These are phyloP conservation scores for Trebouxia sp. DNA, from an alignment of 139 green algal species.

Conservation along the genomic window DNA sequence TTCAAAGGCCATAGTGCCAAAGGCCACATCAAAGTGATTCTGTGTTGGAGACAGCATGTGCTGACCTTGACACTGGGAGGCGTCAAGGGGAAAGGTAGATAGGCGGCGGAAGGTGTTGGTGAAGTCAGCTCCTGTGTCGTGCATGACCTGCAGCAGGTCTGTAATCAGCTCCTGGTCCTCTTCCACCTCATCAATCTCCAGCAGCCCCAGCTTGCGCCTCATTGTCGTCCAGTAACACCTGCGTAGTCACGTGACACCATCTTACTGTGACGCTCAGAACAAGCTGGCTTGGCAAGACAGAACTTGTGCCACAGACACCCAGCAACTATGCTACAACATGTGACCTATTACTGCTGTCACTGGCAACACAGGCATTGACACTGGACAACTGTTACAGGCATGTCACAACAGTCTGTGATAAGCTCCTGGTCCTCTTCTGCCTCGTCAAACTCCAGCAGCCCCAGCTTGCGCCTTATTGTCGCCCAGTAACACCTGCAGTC, in stretches of 20 bases:
- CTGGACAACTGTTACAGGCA: no score
- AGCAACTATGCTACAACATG: no score
- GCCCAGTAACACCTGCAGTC: conserved; percentile 32
- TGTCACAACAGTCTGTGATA: conserved; percentile 38
- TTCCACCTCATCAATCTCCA: conserved; percentile 24
- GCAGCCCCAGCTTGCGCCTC: conserved; percentile 48
- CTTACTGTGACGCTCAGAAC: no score
- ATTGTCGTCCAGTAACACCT: conserved; percentile 36
- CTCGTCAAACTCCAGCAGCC: conserved; percentile 33
- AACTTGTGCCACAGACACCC: no score
- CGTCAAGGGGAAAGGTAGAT: conserved; percentile 32
- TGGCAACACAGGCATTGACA: no score
- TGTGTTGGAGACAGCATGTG: neutral
- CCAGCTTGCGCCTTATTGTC: conserved; percentile 48
- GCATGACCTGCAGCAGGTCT: conserved; percentile 55
- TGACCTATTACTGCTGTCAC: neutral
- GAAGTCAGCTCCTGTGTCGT: conserved; percentile 67
- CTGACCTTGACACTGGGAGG: neutral
- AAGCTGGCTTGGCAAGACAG: no score
- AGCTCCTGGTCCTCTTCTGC: conserved; percentile 34
- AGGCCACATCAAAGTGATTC: no score
- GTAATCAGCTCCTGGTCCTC: conserved; percentile 37
- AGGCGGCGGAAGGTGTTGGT: conserved; percentile 81
- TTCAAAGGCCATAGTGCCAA: no score
- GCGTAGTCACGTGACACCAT: no score